Conservation (phyloP, 2,329 filamentous ascomycete species). For the Corinectria fuckeliana region DNA sequence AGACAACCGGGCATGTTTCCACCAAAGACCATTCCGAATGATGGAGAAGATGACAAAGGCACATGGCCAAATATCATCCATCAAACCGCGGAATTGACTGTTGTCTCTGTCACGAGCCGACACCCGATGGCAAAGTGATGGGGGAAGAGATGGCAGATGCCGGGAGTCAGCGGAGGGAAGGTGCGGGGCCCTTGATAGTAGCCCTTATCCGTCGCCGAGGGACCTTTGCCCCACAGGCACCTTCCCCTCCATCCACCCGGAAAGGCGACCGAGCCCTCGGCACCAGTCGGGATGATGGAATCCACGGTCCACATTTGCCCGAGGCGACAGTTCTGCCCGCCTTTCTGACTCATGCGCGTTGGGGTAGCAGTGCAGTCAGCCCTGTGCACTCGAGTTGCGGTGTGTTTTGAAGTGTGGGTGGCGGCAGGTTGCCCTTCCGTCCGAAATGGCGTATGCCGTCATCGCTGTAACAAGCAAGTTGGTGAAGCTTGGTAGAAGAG, state of each 20-base stretch:
- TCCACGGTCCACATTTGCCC: slow-evolving; percentile 10
- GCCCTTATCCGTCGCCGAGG: slow-evolving; percentile 23
- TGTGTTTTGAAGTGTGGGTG: slow-evolving; percentile 13
- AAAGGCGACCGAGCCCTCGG: slow-evolving; percentile 22
- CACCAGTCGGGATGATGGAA: slow-evolving; percentile 26
- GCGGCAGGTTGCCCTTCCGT: background rate
- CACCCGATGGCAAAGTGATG: too few relatives aligned
- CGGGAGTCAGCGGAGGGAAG: background rate
- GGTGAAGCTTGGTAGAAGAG: background rate
- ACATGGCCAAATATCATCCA: background rate
- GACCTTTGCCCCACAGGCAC: slow-evolving; percentile 7
- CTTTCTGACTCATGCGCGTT: slow-evolving; percentile 17
- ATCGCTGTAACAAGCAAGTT: background rate
- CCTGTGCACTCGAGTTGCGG: slow-evolving; percentile 8
- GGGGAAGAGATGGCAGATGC: too few relatives aligned
- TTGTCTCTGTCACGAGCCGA: slow-evolving; percentile 7
- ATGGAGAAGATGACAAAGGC: background rate
- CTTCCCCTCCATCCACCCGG: slow-evolving; percentile 24
- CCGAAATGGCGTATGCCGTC: slow-evolving; percentile 5
- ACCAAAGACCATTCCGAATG: background rate
- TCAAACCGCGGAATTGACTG: slow-evolving; percentile 1
- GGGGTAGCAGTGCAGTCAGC: slow-evolving; percentile 1
- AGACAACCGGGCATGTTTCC: background rate
- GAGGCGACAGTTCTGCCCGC: background rate
- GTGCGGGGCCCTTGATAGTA: background rate